Evolutionary conservation across 371 early-diverging fungal species (phyloP), one percentile per base, ranked within the genome.

Genomic region (Actinomortierella wolfii): DNA sequence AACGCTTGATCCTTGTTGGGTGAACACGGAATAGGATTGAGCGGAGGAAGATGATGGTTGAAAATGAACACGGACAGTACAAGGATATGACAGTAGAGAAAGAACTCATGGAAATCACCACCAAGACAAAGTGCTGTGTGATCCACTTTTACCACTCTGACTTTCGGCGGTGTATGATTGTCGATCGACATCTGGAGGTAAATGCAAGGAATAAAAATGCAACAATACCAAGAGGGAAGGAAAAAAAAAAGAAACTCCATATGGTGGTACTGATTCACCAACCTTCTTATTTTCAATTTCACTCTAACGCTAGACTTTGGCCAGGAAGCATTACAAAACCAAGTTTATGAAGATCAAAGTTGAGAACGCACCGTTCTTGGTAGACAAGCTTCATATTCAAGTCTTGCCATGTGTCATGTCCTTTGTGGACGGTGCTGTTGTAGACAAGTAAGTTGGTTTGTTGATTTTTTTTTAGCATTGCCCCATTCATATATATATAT

Each of bases 141-240:
- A 89, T 94, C 7, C 96, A 97, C 65, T 98, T 98, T 67, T 92
- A 81, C 50, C 97, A 95, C 67, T 82, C 87, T 51, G 95, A 96
- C 60, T 98, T 97, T 79, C 85, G 94, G 60, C 84, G 95, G 45
- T 97, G 99, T 68, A 87, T 92, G 71, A 93, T 97, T 49, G 89
- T 98, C 79, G 96, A 97, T 78, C 87, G 79, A 58, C 97, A 98
- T 76, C 70, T 97, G 48, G 86, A 88, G 70, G 88, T 89, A 78
- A 42, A 61, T 5, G 20, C n/a, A n/a, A n/a, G n/a, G n/a, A n/a
- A n/a, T n/a, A n/a, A n/a, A n/a, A n/a, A n/a, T n/a, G n/a, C n/a
- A n/a, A n/a, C n/a, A n/a, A n/a, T n/a, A n/a, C 0, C 51, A 4
- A 21, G 15, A 25, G 0, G 6, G 24, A 40, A 40, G 20, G 6